Conservation (phyloP, 805 yeast species). For the Zygotorulaspora danielsina region DNA sequence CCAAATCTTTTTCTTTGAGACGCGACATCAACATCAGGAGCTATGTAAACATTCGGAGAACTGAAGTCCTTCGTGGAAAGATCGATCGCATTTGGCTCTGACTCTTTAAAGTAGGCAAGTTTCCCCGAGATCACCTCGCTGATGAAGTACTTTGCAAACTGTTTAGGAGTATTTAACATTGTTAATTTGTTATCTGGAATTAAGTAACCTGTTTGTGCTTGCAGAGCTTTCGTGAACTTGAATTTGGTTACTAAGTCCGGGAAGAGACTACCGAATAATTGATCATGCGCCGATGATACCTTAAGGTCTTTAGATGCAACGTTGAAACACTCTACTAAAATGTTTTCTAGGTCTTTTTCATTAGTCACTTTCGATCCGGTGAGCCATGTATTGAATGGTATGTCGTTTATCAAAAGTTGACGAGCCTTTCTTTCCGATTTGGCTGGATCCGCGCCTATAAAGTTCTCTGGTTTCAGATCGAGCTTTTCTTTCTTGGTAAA, state of each 20-base stretch:
- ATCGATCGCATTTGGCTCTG: conserved; percentile 72
- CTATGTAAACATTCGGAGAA: conserved; percentile 55
- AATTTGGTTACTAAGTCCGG: conserved; percentile 35
- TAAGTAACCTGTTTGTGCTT: conserved; percentile 36
- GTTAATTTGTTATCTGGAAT: conserved; percentile 40
- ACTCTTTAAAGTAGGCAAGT: conserved; percentile 46
- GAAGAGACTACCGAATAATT: conserved; percentile 19
- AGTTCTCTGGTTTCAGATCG: conserved; percentile 30
- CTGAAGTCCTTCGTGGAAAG: conserved; percentile 51
- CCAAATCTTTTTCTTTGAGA: conserved; percentile 45
- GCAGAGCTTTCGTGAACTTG: conserved; percentile 35
- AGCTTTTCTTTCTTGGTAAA: conserved; percentile 19
- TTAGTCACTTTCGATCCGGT: conserved; percentile 23
- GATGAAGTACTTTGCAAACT: conserved; percentile 29
- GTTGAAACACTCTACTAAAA: conserved; percentile 19
- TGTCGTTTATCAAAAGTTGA: conserved; percentile 15
- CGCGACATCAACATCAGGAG: conserved; percentile 45
- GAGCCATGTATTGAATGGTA: conserved; percentile 38
- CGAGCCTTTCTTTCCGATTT: conserved; percentile 12
- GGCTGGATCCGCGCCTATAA: conserved; percentile 31
- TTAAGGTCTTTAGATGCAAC: conserved; percentile 1
- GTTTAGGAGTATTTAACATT: conserved; percentile 28
- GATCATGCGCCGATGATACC: conserved; percentile 3
- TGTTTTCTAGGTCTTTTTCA: conserved; percentile 27
- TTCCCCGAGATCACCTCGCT: conserved; percentile 33